Conservation (phyloP, 176 grass and related monocot genomes). For the Aegilops bicornis region DNA sequence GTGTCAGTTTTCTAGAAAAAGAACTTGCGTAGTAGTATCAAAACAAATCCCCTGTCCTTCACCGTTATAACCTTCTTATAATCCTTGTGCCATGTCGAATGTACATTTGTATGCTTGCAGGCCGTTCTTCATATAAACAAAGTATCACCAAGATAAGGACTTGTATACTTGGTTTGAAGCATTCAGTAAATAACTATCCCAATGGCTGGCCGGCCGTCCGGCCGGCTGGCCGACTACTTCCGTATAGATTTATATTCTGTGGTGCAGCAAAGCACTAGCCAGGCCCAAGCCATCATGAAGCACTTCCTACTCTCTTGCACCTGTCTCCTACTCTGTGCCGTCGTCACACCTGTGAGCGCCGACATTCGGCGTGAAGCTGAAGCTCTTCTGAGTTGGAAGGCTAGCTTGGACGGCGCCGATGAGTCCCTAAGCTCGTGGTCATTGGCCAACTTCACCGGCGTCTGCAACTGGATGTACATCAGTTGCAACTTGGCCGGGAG, state of each 20-base stretch:
- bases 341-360: neutral
- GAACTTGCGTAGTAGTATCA: neutral
- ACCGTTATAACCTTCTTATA: neutral
- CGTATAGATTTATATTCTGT: neutral
- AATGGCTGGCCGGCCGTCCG: neutral
- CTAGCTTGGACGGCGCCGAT: neutral
- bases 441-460: neutral
- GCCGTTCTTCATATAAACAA: neutral
- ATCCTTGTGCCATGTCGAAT: neutral
- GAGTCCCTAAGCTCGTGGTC: constrained; percentile 8
- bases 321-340: neutral
- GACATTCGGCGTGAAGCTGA: neutral
- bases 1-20: neutral
- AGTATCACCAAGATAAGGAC: neutral
- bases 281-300: neutral
- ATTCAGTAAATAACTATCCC: neutral
- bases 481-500: neutral
- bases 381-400: constrained; percentile 6
- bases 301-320: neutral
- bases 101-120: neutral
- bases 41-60: neutral
- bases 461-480: neutral
- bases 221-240: neutral
- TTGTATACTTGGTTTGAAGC: neutral
- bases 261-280: neutral